Evolutionary conservation across 805 yeast genomes (phyloP).

Genomic region (Saccharomycopsis malanga): DNA sequence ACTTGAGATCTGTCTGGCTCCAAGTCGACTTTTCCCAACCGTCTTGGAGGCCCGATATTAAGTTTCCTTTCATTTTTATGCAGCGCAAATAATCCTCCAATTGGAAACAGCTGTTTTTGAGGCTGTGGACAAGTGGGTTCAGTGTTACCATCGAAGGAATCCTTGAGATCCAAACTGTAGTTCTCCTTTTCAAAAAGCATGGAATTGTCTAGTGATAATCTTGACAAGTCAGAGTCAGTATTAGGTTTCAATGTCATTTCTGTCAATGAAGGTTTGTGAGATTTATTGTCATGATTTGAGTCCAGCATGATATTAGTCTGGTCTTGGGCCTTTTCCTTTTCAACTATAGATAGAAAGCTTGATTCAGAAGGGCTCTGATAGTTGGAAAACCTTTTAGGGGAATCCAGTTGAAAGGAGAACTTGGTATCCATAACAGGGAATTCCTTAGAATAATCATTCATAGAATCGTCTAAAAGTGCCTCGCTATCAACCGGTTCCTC

Average conservation of each 20-base stretch:
- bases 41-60: constrained; percentile 8
- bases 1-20: not conserved
- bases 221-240: not conserved
- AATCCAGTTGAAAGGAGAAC: not conserved
- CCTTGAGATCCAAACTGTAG: not conserved
- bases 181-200: constrained; percentile 1
- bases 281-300: not conserved
- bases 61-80: constrained; percentile 1
- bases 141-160: too few species aligned
- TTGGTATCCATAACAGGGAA: not conserved
- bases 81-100: constrained; percentile 1
- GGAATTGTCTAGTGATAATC: not conserved
- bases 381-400: not conserved
- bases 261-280: constrained; percentile 1
- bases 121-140: constrained; percentile 2
- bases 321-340: not conserved
- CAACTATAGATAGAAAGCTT: not conserved
- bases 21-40: not conserved
- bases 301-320: not conserved
- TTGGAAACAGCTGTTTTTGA: not conserved
- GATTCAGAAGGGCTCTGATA: not conserved
- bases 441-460: not conserved
- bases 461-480: not conserved
- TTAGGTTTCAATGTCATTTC: constrained; percentile 2
- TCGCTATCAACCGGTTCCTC: not conserved